Conservation (phyloP, 140 eudicot species). For the Erigeron philadelphicus region DNA sequence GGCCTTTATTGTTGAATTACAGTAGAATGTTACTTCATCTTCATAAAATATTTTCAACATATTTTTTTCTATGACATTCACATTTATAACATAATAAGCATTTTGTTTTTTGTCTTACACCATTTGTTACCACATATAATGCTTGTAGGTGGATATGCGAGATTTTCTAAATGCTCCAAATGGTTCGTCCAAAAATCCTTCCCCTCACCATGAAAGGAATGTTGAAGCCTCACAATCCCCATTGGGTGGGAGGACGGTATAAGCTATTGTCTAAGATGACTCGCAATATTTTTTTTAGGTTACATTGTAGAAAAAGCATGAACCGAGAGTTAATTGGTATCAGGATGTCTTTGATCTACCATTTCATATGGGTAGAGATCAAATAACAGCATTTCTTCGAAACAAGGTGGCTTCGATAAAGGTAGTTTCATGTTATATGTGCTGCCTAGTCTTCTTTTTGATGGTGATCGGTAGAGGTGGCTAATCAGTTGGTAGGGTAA, state of each 20-base stretch:
- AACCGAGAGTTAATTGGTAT: slow-evolving; percentile 18
- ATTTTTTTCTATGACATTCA: slow-evolving; percentile 15
- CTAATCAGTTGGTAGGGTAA: neutral
- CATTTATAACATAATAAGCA: slow-evolving; percentile 11
- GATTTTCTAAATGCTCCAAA: slow-evolving; percentile 37
- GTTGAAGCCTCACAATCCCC: slow-evolving; percentile 73
- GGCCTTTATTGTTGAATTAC: neutral
- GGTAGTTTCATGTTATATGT: slow-evolving; percentile 36
- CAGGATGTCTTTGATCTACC: slow-evolving; percentile 99
- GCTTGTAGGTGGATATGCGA: slow-evolving; percentile 41
- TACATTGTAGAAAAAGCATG: slow-evolving; percentile 8
- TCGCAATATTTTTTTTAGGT: neutral
- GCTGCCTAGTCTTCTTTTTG: neutral
- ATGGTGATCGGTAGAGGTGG: neutral
- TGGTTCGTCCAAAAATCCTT: slow-evolving; percentile 47
- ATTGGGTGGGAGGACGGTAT: slow-evolving; percentile 92
- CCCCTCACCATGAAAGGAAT: slow-evolving; percentile 50
- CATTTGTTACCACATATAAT: slow-evolving; percentile 17
- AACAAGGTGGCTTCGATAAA: slow-evolving; percentile 79
- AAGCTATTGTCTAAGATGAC: slow-evolving; percentile 17
- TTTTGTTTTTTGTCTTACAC: slow-evolving; percentile 10
- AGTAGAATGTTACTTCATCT: neutral
- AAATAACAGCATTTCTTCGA: slow-evolving; percentile 90
- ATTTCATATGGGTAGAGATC: slow-evolving; percentile 97
- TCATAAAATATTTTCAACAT: neutral